A percentile compares a stretch with the other conserved stretches of the same genome.
phyloP scores from a whole-genome alignment of 2,329 filamentous ascomycete genomes.

The Stagonosporopsis tanaceti region DNA sequence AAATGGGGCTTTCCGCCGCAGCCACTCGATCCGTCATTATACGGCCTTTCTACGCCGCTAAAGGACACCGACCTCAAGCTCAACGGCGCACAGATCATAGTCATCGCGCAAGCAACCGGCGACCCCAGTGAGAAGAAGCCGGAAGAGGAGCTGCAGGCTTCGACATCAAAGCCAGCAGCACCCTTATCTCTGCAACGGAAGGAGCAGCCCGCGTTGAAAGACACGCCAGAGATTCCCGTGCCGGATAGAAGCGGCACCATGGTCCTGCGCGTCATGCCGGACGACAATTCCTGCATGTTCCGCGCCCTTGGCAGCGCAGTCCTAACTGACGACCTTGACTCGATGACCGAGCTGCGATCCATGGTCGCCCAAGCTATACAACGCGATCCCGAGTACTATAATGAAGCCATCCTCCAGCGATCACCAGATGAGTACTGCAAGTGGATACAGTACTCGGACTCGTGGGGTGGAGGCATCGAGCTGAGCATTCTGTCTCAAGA shows the following conservation, averaged over 20 bases:
- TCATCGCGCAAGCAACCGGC: conserved; percentile 58
- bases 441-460: conserved; percentile 80
- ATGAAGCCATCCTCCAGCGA: conserved; percentile 76
- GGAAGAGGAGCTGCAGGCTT: conserved; percentile 17
- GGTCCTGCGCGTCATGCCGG: conserved; percentile 91
- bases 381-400: conserved; percentile 74
- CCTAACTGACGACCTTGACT: conserved; percentile 68
- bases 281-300: conserved; percentile 95
- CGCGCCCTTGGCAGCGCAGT: conserved; percentile 84
- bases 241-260: conserved; percentile 64
- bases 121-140: conserved; percentile 36
- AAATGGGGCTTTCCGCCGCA: conserved; percentile 88
- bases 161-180: conserved; percentile 33
- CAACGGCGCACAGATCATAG: conserved; percentile 74
- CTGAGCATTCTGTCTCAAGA: conserved; percentile 83
- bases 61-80: conserved; percentile 67
- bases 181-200: conserved; percentile 55
- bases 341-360: conserved; percentile 75
- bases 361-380: conserved; percentile 83
- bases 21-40: conserved; percentile 67
- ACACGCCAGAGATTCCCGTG: conserved; percentile 69
- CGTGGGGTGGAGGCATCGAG: conserved; percentile 93
- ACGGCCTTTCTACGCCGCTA: conserved; percentile 59
- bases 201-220: conserved; percentile 56
- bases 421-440: conserved; percentile 76